These are phyloP conservation scores for Rhodotorula toruloides DNA, from an alignment of 768 basidiomycete genomes.

Conservation along the genomic window DNA sequence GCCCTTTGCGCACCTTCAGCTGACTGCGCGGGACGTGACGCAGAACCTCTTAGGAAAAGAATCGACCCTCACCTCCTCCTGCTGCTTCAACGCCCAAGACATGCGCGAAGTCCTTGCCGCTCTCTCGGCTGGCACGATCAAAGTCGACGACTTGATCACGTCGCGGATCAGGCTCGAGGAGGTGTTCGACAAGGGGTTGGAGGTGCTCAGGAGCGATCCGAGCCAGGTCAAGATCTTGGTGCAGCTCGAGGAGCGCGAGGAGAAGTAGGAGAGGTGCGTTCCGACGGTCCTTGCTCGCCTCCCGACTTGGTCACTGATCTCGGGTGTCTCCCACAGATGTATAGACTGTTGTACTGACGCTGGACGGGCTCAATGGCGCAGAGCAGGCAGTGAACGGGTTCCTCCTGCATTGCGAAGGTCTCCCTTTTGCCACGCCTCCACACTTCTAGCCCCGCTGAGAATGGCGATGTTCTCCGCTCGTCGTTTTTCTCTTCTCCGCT, in stretches of 20 bases:
- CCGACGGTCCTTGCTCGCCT: no score
- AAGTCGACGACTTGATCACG: constrained; percentile 52
- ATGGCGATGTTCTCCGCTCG: no score
- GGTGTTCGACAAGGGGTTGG: constrained; percentile 51
- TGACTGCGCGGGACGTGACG: neutral
- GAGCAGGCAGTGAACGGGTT: no score
- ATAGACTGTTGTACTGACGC: no score
- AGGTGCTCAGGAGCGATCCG: constrained; percentile 50
- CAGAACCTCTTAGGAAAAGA: constrained; percentile 50
- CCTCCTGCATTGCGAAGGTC: no score
- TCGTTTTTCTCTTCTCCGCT: no score
- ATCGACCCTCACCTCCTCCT: constrained; percentile 49
- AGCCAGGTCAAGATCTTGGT: constrained; percentile 52
- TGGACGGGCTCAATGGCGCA: no score
- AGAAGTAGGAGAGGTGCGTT: neutral
- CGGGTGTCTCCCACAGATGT: no score
- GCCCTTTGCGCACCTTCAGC: neutral
- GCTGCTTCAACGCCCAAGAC: constrained; percentile 48
- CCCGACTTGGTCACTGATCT: no score
- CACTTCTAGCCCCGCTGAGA: no score
- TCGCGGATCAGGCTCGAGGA: constrained; percentile 50
- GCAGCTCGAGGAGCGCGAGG: constrained; percentile 2
- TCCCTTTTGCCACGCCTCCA: no score
- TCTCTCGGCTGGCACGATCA: constrained; percentile 49
- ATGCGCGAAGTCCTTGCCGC: constrained; percentile 51